Conservation (phyloP, 1,139 yeast species). For the Meyerozyma smithsonii region DNA sequence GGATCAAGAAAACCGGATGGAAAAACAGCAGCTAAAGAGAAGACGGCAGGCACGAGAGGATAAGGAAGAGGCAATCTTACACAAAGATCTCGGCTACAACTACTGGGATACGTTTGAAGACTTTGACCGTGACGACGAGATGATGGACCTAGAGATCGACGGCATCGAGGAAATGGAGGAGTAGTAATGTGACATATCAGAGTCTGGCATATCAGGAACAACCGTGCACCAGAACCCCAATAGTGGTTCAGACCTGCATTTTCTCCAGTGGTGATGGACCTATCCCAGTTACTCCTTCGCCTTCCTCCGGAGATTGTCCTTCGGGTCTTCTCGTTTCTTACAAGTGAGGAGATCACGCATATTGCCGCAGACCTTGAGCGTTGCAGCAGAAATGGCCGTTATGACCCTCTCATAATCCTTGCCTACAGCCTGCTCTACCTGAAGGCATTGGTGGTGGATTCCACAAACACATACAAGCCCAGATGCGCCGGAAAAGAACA, state of each 20-base stretch:
- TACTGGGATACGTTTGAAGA: slow-evolving; percentile 10
- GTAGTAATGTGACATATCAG: no score
- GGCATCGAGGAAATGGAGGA: slow-evolving; percentile 2
- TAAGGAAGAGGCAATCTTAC: slow-evolving; percentile 14
- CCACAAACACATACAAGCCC: background rate
- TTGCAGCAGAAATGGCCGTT: background rate
- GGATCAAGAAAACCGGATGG: slow-evolving; percentile 24
- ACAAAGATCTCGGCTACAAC: slow-evolving; percentile 12
- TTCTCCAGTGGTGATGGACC: background rate
- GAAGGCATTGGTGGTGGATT: background rate
- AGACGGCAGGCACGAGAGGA: slow-evolving; percentile 11
- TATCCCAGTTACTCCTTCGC: background rate
- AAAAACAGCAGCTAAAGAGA: slow-evolving; percentile 14
- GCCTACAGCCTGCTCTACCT: background rate
- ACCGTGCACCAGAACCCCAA: no score
- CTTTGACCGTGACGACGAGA: slow-evolving; percentile 25
- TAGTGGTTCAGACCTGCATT: no score
- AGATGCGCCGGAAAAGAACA: background rate
- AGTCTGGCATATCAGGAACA: no score
- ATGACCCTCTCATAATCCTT: background rate
- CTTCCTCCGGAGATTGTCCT: background rate
- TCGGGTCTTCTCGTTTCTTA: background rate
- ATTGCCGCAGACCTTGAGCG: background rate
- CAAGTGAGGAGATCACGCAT: background rate
- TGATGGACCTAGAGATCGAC: slow-evolving; percentile 15